Base-by-base conservation (phyloP, 2,329 filamentous ascomycete species). In the Penicillium vulpinum region DNA sequence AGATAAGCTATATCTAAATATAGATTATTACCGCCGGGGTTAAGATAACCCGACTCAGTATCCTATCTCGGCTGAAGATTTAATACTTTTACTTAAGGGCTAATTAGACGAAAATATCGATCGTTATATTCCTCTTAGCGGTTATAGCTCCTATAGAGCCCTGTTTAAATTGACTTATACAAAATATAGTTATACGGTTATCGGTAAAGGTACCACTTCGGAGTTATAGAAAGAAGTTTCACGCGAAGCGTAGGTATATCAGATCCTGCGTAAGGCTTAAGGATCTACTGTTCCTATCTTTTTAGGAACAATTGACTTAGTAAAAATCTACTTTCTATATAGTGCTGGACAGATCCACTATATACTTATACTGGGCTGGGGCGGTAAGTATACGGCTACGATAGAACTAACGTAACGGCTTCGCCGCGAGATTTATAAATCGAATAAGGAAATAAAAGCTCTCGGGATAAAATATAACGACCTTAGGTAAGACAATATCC, bases 401-500 rank as follows among this genome's bases (percentile, higher is more conserved):
- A 35, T 47, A 6, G 45, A 47, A 13, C 22, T 38, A 10, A 49
- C 35, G 16, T 5, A 11, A 21, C 5, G 9, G 15, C 46, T 49
- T 49, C 33, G 16, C 46, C 33, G 22, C 5, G 46, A 49, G 33
- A 38, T 49, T 15, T 4, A 21, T 0, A 39, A 9, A 21, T 49
- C 46, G 46, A 28, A 39, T 2, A 38, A 39, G 16, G 22, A 39
- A 29, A 49, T 39, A 4, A n/a, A 29, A 28, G 33, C 46, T 9
- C 9, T 48, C 13, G 59, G 62, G 4, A 54, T 70, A 21, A 41
- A 61, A 9, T 64, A 68, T 46, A 39, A 54, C 29, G 66, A 67
- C 36, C 56, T 67, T 15, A 46, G 63, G 18, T 54, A 18, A 13
- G 53, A 63, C 5, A 69, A 69, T 57, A 56, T 66, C 28, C 44